These are phyloP conservation scores for Verticillium tricorpus DNA, from an alignment of 2,329 filamentous ascomycete species.

Conservation along the genomic window DNA sequence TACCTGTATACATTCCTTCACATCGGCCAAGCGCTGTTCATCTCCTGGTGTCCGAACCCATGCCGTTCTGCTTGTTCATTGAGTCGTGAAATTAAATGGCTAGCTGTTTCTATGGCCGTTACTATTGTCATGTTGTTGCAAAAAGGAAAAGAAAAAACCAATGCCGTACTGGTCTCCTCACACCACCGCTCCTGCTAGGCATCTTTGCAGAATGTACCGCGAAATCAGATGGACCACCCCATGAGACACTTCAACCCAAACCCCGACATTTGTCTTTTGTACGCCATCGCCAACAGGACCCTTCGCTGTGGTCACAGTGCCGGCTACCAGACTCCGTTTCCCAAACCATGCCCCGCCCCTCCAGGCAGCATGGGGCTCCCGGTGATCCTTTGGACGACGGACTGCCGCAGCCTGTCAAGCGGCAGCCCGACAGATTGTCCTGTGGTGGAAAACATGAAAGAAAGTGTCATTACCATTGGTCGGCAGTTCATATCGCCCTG, in stretches of 20 bases:
- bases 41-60: not conserved
- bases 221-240: not conserved
- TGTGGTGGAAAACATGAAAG: not conserved
- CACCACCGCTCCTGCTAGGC: not conserved
- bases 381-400: not conserved
- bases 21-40: not conserved
- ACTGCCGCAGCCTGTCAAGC: not conserved
- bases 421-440: not conserved
- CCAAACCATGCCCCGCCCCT: not conserved
- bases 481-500: slow-evolving; percentile 1
- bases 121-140: not conserved
- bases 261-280: not conserved
- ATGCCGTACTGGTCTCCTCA: not conserved
- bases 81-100: slow-evolving; percentile 1
- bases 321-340: not conserved
- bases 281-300: not conserved
- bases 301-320: not conserved
- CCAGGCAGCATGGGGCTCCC: not conserved
- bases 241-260: not conserved
- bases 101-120: not conserved
- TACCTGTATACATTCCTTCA: not conserved
- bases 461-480: not conserved
- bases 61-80: not conserved
- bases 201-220: not conserved
- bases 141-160: not conserved